Base-by-base conservation (phyloP, 306 rosid species). In the Corylus heterophylla region DNA sequence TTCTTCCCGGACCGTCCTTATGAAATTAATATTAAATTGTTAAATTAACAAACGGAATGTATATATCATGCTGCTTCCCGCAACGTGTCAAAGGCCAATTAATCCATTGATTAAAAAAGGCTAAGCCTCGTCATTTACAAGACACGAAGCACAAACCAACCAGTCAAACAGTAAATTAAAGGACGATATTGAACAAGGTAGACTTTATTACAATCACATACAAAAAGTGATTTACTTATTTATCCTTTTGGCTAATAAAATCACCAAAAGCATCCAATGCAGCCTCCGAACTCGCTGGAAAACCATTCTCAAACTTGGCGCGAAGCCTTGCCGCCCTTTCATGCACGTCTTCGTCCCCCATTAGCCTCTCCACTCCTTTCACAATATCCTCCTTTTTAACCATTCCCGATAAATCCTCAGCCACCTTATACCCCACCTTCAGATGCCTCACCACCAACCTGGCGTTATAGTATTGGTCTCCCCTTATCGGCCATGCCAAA, bases 401-500 rank as follows among this genome's bases (percentile, higher is more conserved):
- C 16, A 12, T 81, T 58, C 68, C 49, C 1, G 87, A 66, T 1
- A 81, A 7, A 67, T 88, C 91, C 2, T 85, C 73, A 17, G 58
- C 56, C 14, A 89, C 62, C 50, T 25, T 69, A 18, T 88, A 85
- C 69, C 91, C 94, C 62, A 90, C 78, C 78, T 82, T 85, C 14
- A 90, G 85, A 84, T 84, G 75, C 11, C 73, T 63, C 78, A 76
- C 86, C 50, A 87, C 89, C 79, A 90, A 47, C 61, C 83, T 87
- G 7, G 89, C 94, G 67, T 92, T 72, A 13, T 42, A 7, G 72
- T 76, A 12, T 69, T 92, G 94, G 48, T 92, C 97, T 8, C 97
- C 94, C 61, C 91, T 79, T 0, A 90, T 83, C 7, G 94, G 94
- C 94, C 94, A 92, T 4, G 48, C 92, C 84, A 92, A 58, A 3